A percentile compares a stretch with the other conserved stretches of the same genome.
phyloP scores from a whole-genome alignment of 257 asterid species.

The Phtheirospermum japonicum region DNA sequence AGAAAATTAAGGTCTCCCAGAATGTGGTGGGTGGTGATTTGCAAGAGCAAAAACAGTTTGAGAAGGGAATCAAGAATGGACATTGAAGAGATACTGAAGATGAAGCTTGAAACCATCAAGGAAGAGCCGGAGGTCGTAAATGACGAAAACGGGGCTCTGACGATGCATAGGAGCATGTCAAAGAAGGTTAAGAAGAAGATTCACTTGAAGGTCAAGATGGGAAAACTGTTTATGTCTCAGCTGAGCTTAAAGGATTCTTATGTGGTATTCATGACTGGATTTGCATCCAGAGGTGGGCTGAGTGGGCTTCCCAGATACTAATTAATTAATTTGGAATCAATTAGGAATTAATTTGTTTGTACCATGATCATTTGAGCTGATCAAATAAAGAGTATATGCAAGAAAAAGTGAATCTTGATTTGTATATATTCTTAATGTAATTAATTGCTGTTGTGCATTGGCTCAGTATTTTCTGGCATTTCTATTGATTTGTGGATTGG shows the following conservation, averaged over 20 bases:
- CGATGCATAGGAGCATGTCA: constrained; percentile 26
- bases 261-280: constrained; percentile 59
- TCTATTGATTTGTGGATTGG: no score
- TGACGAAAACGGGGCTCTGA: constrained; percentile 29
- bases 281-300: constrained; percentile 56
- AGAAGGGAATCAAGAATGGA: constrained; percentile 48
- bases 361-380: no score
- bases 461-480: no score
- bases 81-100: constrained; percentile 69
- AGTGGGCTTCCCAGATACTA: constrained; percentile 50
- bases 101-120: constrained; percentile 62
- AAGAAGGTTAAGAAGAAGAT: constrained; percentile 45
- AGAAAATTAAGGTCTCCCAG: constrained; percentile 33
- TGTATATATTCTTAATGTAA: no score
- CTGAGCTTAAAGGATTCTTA: constrained; percentile 56
- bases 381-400: no score
- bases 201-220: no score
- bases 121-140: constrained; percentile 68
- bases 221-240: constrained; percentile 37
- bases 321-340: no score
- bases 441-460: no score
- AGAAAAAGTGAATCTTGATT: no score
- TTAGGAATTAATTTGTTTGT: no score
- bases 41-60: constrained; percentile 36
- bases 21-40: constrained; percentile 58